Evolutionary conservation across 306 rosid genomes (phyloP), one percentile per base, ranked within the genome.

Genomic region (Prunus dulcis): DNA sequence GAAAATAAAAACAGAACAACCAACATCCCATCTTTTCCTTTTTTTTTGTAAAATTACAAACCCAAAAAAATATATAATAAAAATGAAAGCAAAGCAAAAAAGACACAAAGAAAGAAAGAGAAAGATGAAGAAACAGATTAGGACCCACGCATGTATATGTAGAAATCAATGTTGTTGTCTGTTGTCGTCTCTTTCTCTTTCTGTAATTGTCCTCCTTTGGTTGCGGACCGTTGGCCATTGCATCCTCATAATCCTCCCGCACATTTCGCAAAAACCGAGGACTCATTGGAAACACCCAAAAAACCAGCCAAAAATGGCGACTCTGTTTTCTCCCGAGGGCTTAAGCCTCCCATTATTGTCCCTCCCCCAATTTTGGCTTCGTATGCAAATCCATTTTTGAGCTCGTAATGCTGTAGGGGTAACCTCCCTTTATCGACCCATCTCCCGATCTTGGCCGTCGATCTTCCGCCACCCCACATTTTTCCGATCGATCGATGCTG

Each of bases 11-110:
- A 38, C 43, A 6, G 25, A 60, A 60, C 65, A 56, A 56, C 62
- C 53, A 84, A 83, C 90, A 85, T 56, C 28, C 58, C 81, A 86
- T 90, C 89, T 87, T 85, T 69, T 77, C 56, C 83, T 69, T 71
- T 79, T 71, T 79, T 28, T 79, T 80, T 60, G 34, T 32, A 28
- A 60, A 60, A 12, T 2, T 15, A 60, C 65, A 60, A 25, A 60
- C 22, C 12, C 43, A 27, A 51, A 52, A 15, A 43, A 15, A 30
- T 5, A 34, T 34, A 23, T 11, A 8, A 52, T 8, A 43, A 51
- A 64, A 15, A 13, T 25, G 43, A 32, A 18, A 18, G 41, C 43
- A 38, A 38, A 38, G 9, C 9, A 6, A 38, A 38, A 38, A 38
- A 38, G 43, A 38, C 19, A 43, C 15, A 56, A 27, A 72, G 8